Conservation (phyloP, 805 yeast genomes). For the Candida multigemmis region DNA sequence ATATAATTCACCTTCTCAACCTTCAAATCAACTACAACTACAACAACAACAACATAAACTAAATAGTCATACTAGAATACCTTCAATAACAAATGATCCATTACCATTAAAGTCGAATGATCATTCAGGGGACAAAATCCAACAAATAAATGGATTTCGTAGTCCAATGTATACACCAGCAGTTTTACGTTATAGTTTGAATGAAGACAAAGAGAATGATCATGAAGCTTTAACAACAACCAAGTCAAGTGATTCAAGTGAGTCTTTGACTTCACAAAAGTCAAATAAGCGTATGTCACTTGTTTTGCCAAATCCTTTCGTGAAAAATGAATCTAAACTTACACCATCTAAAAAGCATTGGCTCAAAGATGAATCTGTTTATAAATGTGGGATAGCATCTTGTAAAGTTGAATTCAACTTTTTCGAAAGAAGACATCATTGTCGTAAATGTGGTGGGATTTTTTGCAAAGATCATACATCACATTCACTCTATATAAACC, state of each 20-base stretch:
- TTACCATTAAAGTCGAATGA: too few species aligned
- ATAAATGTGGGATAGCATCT: constrained; percentile 44
- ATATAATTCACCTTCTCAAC: too few species aligned
- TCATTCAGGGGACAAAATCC: too few species aligned
- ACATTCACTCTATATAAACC: constrained; percentile 45
- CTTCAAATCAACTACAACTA: too few species aligned
- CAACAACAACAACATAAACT: too few species aligned
- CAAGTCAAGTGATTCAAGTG: too few species aligned
- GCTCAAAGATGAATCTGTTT: constrained; percentile 61
- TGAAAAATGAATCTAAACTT: constrained; percentile 9
- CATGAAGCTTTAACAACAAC: constrained; percentile 1
- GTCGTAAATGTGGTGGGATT: constrained; percentile 78
- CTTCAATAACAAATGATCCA: too few species aligned
- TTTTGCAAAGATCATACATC: constrained; percentile 64
- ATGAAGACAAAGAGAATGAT: constrained; percentile 2
- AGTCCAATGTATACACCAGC: constrained; percentile 90
- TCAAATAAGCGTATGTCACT: neutral
- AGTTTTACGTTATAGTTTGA: constrained; percentile 47
- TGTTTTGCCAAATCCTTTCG: neutral
- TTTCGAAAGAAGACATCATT: constrained; percentile 75
- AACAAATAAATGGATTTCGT: constrained; percentile 72
- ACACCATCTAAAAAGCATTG: constrained; percentile 59
- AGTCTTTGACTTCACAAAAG: too few species aligned
- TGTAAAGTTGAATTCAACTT: constrained; percentile 67
- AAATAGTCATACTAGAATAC: too few species aligned